Evolutionary conservation across 371 early-diverging fungal genomes (phyloP), one percentile per base, ranked within the genome.

Genomic region (Mucor racemosus): DNA sequence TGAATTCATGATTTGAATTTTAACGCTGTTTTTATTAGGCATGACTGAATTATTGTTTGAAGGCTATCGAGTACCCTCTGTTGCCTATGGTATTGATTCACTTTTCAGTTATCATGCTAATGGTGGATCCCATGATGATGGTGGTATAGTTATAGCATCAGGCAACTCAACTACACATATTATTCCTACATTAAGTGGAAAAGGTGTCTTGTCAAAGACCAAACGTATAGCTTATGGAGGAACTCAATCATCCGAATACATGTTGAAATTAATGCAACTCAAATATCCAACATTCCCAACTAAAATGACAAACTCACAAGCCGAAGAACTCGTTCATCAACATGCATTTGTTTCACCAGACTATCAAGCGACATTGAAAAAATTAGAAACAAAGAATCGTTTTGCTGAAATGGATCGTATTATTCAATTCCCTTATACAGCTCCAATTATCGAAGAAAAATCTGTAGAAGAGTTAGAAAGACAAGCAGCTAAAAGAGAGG

Each of bases 281-380:
- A 97, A 97, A 73, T 97, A 95, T 69, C 92, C 96, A 0, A 89
- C 89, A 0, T 94, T 95, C 62, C 96, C 96, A 0, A 86, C 88
- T 58, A 94, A 92, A 67, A 89, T 96, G 83, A 88, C 91, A 1
- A 69, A 75, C 14, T 68, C 77, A 38, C 94, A 96, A 74, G 88
- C 94, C 11, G 86, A 90, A 80, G 80, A 90, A 13, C 65, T 94
- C 9, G 80, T 93, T 10, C 81, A 88, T 54, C 77, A 84, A 7
- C 90, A 90, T 61, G 77, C 85, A 7, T 87, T 88, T 72, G 86
- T 93, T n/a, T 87, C 96, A 0, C 74, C 84, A 33, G 92, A 96
- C 72, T 96, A 94, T 68, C 76, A 85, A 56, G 71, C 79, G 35
- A 88, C 91, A 48, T 69, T 95, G 31, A 76, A 77, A 10, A 68